Percentiles rank a stretch among this genome's conserved stretches.
Evolutionary conservation across 2,329 filamentous ascomycete species (phyloP).

Genomic region (Epichloe hybrida): DNA sequence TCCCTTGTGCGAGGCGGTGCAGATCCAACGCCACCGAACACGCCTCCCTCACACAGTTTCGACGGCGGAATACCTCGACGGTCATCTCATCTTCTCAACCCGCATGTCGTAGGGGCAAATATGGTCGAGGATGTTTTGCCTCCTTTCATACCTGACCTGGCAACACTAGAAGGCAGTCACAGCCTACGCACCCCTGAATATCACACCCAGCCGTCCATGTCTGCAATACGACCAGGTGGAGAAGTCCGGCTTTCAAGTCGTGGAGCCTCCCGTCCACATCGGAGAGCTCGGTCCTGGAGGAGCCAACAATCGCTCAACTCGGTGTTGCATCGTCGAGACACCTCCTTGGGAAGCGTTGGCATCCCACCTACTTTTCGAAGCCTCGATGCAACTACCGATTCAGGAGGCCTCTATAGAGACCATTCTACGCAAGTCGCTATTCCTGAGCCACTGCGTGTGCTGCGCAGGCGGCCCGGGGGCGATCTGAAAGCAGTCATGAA

Average conservation of each 20-base stretch:
- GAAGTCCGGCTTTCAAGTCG: constrained; percentile 16
- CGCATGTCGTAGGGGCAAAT: constrained; percentile 26
- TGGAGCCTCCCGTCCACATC: constrained; percentile 23
- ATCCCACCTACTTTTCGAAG: constrained; percentile 40
- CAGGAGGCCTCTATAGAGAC: constrained; percentile 35
- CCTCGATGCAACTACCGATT: constrained; percentile 46
- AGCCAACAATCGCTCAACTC: constrained; percentile 38
- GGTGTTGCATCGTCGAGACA: constrained; percentile 39
- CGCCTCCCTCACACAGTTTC: constrained; percentile 35
- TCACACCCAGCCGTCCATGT: constrained; percentile 18
- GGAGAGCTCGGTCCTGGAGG: constrained; percentile 32
- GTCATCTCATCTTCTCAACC: constrained; percentile 42
- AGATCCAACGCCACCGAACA: constrained; percentile 47
- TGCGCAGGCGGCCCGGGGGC: constrained; percentile 62
- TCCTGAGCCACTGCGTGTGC: constrained; percentile 43
- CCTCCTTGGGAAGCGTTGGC: constrained; percentile 46
- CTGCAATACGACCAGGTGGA: constrained; percentile 12
- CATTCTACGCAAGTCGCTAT: constrained; percentile 24
- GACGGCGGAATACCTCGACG: constrained; percentile 34
- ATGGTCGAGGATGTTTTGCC: constrained; percentile 28
- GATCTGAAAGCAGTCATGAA: constrained; percentile 57
- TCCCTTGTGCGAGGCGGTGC: constrained; percentile 33
- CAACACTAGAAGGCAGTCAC: constrained; percentile 21
- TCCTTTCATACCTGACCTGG: constrained; percentile 33
- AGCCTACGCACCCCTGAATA: constrained; percentile 20